A percentile compares a stretch with the other conserved stretches of the same genome.
Conservation (phyloP, 306 rosid species). For the Malus sylvestris region DNA sequence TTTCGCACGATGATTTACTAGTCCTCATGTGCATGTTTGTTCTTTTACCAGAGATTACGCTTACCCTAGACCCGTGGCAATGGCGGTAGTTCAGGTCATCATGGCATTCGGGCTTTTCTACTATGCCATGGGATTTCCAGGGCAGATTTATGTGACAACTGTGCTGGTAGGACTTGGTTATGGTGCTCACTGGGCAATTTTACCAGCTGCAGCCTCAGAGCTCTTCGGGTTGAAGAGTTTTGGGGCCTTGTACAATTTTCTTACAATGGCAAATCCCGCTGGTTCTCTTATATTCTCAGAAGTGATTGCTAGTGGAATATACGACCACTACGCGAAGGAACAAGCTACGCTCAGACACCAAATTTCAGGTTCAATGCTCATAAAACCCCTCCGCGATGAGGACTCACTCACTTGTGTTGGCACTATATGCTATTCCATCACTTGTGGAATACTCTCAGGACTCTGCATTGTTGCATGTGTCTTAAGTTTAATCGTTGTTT, state of each 20-base stretch:
- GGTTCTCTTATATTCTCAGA: slow-evolving; percentile 68
- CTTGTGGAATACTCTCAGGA: slow-evolving; percentile 50
- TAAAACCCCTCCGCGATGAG: slow-evolving; percentile 8
- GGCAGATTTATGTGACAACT: slow-evolving; percentile 64
- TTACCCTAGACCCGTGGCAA: slow-evolving; percentile 62
- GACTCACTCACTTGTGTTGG: slow-evolving; percentile 51
- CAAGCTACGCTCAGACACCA: slow-evolving; percentile 27
- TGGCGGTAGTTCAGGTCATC: slow-evolving; percentile 57
- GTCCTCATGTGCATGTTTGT: slow-evolving; percentile 9
- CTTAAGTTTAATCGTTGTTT: slow-evolving; percentile 43
- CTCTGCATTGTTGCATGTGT: slow-evolving; percentile 46
- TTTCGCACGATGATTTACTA: background rate
- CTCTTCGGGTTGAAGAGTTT: slow-evolving; percentile 70
- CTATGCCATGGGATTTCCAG: slow-evolving; percentile 80
- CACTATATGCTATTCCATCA: slow-evolving; percentile 52
- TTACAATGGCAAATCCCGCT: slow-evolving; percentile 50
- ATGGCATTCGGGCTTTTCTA: slow-evolving; percentile 69
- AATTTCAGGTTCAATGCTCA: background rate
- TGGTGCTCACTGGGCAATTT: slow-evolving; percentile 90
- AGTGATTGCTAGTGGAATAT: slow-evolving; percentile 50
- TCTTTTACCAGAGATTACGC: slow-evolving; percentile 55
- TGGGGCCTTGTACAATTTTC: slow-evolving; percentile 62
- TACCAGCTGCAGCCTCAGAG: slow-evolving; percentile 91
- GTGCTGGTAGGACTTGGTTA: slow-evolving; percentile 73
- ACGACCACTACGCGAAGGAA: slow-evolving; percentile 58